Base-by-base conservation (phyloP, 495 filamentous ascomycete species). In the Trichocladium antarcticum region DNA sequence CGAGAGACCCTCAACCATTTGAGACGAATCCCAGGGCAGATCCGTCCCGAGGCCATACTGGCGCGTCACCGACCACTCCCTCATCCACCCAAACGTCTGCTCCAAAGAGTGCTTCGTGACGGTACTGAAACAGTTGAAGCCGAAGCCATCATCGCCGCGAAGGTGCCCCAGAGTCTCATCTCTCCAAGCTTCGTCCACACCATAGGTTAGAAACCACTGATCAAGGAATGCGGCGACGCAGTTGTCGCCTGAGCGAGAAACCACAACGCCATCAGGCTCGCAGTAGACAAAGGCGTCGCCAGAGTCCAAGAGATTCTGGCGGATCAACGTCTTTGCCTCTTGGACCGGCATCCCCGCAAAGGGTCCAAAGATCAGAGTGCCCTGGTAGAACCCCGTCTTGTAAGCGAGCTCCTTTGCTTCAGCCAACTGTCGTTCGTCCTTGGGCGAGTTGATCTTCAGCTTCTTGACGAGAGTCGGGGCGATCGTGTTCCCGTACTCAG, bases 191-290 rank as follows among this genome's bases (percentile, higher is more conserved):
- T 80, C 70, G 41, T 84, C 81, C 72, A 87, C 86, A 47, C 87
- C 90, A 54, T 97, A 97, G 68, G 93, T 89, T 56, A 96, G 68
- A 68, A 88, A 97, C 85, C 89, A 97, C 65, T 97, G 90, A 54
- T 93, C 89, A 52, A 95, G 80, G 62, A 87, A 82, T 6, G 89
- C 90, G 45, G 89, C 92, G 36, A 92, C 83, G 63, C 89, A 60
- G 53, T 88, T 83, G 50, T 97, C 90, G 10, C 80, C 85, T 56
- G 82, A 87, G 60, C 90, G 75, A 57, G 82, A 85, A 27, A 89
- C 77, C 53, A 95, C 90, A 57, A 80, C 75, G 37, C 84, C 81
- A 62, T 93, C 89, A 9, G 92, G 90, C 65, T 97, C 90, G 21
- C 84, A 85, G 62, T 95, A 97, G 62, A 78, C 77, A 64, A 97